Percentiles rank a stretch among this genome's conserved stretches.
Evolutionary conservation across 345 rosid species (phyloP).

Genomic region (Eucalyptus curtisii): DNA sequence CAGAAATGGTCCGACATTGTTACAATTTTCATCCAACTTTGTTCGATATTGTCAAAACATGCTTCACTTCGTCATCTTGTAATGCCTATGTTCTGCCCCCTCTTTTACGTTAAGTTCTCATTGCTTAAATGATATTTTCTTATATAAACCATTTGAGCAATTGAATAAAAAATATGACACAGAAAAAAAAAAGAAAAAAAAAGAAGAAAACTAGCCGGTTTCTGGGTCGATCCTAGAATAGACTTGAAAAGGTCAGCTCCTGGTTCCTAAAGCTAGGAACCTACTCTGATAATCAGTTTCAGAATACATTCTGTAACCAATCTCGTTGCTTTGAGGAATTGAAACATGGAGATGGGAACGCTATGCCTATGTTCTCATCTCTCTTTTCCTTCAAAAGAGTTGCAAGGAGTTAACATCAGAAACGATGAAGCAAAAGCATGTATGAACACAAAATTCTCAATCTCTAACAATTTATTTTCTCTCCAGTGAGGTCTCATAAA

Average conservation of each 20-base stretch:
- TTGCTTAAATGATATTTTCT: background rate
- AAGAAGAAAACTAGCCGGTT: too few relatives aligned
- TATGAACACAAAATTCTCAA: background rate
- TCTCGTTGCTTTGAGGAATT: slow-evolving; percentile 19
- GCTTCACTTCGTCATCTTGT: background rate
- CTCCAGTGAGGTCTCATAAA: background rate
- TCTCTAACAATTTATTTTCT: background rate
- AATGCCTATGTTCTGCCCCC: background rate
- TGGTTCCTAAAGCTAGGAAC: background rate
- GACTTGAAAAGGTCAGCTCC: slow-evolving; percentile 5
- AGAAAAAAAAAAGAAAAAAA: background rate
- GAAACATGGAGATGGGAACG: slow-evolving; percentile 25
- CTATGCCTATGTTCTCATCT: background rate
- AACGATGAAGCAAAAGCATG: background rate
- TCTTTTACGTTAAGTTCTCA: background rate
- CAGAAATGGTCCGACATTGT: background rate
- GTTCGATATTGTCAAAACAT: background rate
- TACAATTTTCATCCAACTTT: background rate
- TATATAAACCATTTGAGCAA: background rate
- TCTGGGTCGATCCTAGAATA: background rate
- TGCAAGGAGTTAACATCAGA: background rate
- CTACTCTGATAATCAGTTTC: background rate
- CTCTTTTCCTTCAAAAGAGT: background rate
- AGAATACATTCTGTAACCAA: background rate
- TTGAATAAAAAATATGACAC: background rate